These are phyloP conservation scores for Colletotrichum cereale DNA, from an alignment of 2,329 filamentous ascomycete genomes.

Conservation along the genomic window DNA sequence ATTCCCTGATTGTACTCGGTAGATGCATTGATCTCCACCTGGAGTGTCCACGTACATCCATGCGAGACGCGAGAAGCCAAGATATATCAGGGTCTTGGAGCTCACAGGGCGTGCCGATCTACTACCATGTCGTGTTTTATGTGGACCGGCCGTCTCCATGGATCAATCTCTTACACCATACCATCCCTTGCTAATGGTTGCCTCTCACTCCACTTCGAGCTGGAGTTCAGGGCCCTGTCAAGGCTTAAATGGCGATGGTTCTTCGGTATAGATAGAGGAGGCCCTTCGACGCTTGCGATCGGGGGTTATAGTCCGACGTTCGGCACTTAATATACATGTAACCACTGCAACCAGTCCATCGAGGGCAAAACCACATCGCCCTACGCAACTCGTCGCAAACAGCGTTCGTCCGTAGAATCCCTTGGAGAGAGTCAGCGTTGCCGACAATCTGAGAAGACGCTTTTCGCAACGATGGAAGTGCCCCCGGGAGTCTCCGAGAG, in stretches of 20 bases:
- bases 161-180: slow-evolving; percentile 26
- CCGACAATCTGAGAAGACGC: background rate
- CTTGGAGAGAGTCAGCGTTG: background rate
- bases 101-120: slow-evolving; percentile 8
- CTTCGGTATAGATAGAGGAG: slow-evolving; percentile 16
- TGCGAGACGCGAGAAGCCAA: slow-evolving; percentile 27
- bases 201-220: background rate
- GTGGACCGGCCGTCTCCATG: slow-evolving; percentile 16
- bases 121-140: background rate
- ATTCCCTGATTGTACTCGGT: background rate
- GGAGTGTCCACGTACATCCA: slow-evolving; percentile 21
- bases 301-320: background rate
- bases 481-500: slow-evolving; percentile 26
- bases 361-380: background rate
- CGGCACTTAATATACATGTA: background rate
- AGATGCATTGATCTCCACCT: slow-evolving; percentile 30
- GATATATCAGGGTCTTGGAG: slow-evolving; percentile 4
- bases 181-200: slow-evolving; percentile 1
- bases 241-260: background rate
- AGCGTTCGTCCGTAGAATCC: background rate
- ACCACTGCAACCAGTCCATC: background rate
- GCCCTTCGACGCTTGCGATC: background rate
- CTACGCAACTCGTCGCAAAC: background rate
- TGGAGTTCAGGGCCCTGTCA: background rate
- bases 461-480: slow-evolving; percentile 27